phyloP scores from a whole-genome alignment of 345 rosid genomes.

The Geranium brycei region DNA sequence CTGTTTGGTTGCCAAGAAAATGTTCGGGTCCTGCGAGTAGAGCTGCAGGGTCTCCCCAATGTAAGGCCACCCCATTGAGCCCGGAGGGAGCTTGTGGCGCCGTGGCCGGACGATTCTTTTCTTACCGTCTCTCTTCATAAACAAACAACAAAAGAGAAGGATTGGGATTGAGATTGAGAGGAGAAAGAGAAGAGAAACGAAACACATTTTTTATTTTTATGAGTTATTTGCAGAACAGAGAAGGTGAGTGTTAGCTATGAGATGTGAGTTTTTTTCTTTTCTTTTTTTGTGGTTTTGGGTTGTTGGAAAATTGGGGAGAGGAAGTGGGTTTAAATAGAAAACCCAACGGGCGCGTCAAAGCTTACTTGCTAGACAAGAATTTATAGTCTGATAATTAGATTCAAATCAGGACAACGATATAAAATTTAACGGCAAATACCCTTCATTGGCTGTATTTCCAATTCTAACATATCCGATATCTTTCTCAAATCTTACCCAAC shows the following conservation, averaged over 20 bases:
- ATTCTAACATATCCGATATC: too few species aligned
- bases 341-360: too few species aligned
- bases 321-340: not conserved
- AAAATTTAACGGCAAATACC: too few species aligned
- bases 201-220: not conserved
- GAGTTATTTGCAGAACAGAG: not conserved
- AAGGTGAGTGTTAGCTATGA: not conserved
- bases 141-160: constrained; percentile 5
- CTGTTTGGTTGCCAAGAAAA: constrained; percentile 45
- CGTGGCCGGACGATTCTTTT: not conserved
- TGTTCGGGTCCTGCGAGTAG: constrained; percentile 55
- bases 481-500: too few species aligned
- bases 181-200: constrained; percentile 10
- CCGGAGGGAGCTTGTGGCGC: constrained; percentile 41
- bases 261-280: not conserved
- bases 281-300: not conserved
- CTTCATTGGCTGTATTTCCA: too few species aligned
- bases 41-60: constrained; percentile 61
- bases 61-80: constrained; percentile 68
- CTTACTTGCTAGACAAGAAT: too few species aligned
- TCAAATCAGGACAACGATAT: too few species aligned
- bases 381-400: too few species aligned
- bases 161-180: constrained; percentile 3
- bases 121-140: constrained; percentile 12
- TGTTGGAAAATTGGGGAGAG: not conserved